phyloP scores from a whole-genome alignment of 2,329 filamentous ascomycete species.

The Chaetomium strumarium region DNA sequence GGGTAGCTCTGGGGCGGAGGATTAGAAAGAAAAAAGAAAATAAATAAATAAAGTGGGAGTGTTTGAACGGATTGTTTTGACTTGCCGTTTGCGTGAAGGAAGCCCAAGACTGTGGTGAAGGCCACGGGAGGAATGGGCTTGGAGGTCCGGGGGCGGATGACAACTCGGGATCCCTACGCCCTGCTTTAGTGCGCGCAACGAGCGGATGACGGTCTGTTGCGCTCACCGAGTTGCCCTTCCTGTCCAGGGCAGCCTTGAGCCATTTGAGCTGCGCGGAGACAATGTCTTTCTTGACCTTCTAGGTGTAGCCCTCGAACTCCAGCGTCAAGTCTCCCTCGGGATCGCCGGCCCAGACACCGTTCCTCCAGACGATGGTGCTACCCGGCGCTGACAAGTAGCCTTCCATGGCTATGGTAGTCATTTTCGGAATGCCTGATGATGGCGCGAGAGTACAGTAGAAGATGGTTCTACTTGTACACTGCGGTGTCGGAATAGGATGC shows the following conservation, averaged over 20 bases:
- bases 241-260: not conserved
- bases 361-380: not conserved
- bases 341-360: conserved; percentile 1
- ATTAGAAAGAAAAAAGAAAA: not conserved
- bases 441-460: no score
- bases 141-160: not conserved
- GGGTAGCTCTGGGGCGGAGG: not conserved
- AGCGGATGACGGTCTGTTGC: not conserved
- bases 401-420: no score
- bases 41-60: not conserved
- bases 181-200: not conserved
- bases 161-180: not conserved
- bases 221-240: conserved; percentile 1
- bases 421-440: no score
- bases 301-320: conserved; percentile 2
- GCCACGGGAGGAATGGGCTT: not conserved
- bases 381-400: not conserved
- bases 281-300: conserved; percentile 7
- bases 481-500: no score
- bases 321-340: conserved; percentile 8
- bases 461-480: no score
- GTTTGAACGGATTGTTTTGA: not conserved
- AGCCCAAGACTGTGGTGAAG: conserved; percentile 4
- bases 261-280: not conserved
- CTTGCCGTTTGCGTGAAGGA: conserved; percentile 7